A percentile compares a stretch with the other conserved stretches of the same genome.
Evolutionary conservation across 2,329 filamentous ascomycete genomes (phyloP).

Genomic region (Colletotrichum siamense): DNA sequence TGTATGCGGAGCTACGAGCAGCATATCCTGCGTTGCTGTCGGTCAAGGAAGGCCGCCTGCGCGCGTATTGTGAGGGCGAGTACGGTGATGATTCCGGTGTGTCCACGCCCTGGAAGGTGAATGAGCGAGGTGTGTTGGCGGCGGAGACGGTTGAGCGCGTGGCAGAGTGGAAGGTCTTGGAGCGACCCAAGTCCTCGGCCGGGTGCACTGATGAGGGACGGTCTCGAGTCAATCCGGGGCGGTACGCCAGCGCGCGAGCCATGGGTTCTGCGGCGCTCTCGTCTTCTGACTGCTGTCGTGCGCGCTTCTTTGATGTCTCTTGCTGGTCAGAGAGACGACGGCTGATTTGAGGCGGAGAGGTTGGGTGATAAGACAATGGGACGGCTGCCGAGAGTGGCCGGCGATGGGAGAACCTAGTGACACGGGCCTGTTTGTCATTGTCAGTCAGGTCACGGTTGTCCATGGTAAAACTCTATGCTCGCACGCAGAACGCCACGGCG

Average conservation of each 20-base stretch:
- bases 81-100: constrained; percentile 26
- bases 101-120: constrained; percentile 58
- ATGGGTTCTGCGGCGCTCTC: constrained; percentile 44
- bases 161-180: constrained; percentile 34
- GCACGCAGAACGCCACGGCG: neutral
- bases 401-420: constrained; percentile 51
- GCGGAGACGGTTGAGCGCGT: constrained; percentile 33
- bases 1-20: constrained; percentile 50
- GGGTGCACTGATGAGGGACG: constrained; percentile 44
- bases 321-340: constrained; percentile 65
- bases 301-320: constrained; percentile 45
- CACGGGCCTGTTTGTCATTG: constrained; percentile 47
- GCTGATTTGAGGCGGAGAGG: constrained; percentile 55
- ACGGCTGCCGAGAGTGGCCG: constrained; percentile 60
- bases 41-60: constrained; percentile 52
- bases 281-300: constrained; percentile 43
- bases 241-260: constrained; percentile 50
- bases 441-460: constrained; percentile 27
- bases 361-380: constrained; percentile 49
- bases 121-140: constrained; percentile 55
- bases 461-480: neutral
- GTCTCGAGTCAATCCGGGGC: constrained; percentile 44
- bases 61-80: constrained; percentile 17
- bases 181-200: constrained; percentile 40
- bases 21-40: constrained; percentile 47